These are phyloP conservation scores for Saccharomyces mikatae DNA, from an alignment of 805 yeast species.

Conservation along the genomic window DNA sequence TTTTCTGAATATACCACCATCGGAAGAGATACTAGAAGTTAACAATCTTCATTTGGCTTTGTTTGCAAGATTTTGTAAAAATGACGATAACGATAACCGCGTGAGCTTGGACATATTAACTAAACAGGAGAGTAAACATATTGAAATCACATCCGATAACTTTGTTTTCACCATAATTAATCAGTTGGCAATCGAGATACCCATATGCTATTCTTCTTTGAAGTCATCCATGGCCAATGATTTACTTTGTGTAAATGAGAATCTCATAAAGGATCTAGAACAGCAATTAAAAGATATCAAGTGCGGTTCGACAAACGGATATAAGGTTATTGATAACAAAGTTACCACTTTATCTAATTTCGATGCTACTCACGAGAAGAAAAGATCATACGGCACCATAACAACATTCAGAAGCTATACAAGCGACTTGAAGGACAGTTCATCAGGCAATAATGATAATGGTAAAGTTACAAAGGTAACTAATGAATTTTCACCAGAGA, in stretches of 20 bases:
- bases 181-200: constrained; percentile 10
- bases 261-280: constrained; percentile 12
- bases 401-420: constrained; percentile 27
- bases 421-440: constrained; percentile 18
- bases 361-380: constrained; percentile 11
- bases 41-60: constrained; percentile 40
- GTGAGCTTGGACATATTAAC: constrained; percentile 13
- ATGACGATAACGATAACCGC: constrained; percentile 10
- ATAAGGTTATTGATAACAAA: not conserved
- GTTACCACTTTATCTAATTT: not conserved
- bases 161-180: constrained; percentile 5
- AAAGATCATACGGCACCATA: constrained; percentile 26
- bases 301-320: not conserved
- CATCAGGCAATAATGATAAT: not conserved
- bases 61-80: constrained; percentile 37
- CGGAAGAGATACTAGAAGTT: constrained; percentile 30
- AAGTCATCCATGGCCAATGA: constrained; percentile 15
- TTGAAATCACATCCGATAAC: not conserved
- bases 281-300: constrained; percentile 1
- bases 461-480: not conserved
- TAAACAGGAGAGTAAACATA: constrained; percentile 5
- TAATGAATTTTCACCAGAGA: not conserved
- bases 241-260: constrained; percentile 17
- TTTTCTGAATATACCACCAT: constrained; percentile 51
- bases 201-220: constrained; percentile 21